Base-by-base conservation (phyloP, 2,329 filamentous ascomycete species). In the Aspergillus sp. region DNA sequence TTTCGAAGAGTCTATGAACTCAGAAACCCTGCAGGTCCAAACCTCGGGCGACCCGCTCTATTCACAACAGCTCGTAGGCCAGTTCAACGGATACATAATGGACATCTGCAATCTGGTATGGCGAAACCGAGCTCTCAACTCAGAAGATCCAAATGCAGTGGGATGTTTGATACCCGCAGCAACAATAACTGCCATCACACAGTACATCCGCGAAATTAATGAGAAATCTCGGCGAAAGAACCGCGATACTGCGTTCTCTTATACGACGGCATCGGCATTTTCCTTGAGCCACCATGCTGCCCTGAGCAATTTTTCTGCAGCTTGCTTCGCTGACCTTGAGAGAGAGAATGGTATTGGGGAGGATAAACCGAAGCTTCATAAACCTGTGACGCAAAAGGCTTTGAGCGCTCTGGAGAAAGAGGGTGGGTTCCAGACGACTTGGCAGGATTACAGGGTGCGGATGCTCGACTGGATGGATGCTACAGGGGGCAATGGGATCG, bases 61-160 rank as follows among this genome's bases (percentile, higher is more conserved):
- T 60, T 80, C 85, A 26, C 79, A 83, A 42, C 75, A 79, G 32
- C 84, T 88, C 55, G 83, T 91, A 41, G 84, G 85, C 62, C 76
- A 82, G 22, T 93, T 95, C 76, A 96, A 96, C 70, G 88, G 88
- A 20, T 92, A 89, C 70, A 82, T 96, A 32, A 93, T 95, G 85
- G 91, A 96, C 69, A 83, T 92, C 32, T 93, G 90, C 78, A 96
- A 96, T 69, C 85, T 89, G 50, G 72, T 95, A 47, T 96, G 91
- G 91, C 84, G 90, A 8, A 84, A 85, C 20, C 84, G 87, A 12
- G 91, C 88, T 1, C 88, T 96, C 58, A 85, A 85, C 57, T 76
- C 77, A 12, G 77, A 78, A 2, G 89, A 93, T 62, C 76, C 81
- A n/a, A 85, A 86, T 64, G 79, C 83, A 3, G 66, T 80, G 15